phyloP scores from a whole-genome alignment of 78 protist genomes.

The Dictyostelium capitatum region DNA sequence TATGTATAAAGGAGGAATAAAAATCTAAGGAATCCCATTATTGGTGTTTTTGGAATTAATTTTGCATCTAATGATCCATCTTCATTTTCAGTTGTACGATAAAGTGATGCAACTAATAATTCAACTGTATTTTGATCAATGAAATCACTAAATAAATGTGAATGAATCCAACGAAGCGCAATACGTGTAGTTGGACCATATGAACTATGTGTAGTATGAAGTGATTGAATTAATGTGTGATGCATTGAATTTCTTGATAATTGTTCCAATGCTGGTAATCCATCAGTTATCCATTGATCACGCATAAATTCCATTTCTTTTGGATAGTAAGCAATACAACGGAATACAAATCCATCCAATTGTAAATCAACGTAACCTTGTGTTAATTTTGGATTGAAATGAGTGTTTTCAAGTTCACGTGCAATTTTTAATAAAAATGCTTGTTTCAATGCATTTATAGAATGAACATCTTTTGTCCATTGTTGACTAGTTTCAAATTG shows the following conservation, averaged over 20 bases:
- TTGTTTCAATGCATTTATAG: slow-evolving; percentile 46
- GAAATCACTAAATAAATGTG: slow-evolving; percentile 21
- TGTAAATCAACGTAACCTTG: slow-evolving; percentile 23
- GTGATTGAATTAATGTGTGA: slow-evolving; percentile 46
- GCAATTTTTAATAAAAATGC: slow-evolving; percentile 72
- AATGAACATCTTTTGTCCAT: slow-evolving; percentile 53
- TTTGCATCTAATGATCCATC: neutral
- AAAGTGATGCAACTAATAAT: slow-evolving; percentile 34
- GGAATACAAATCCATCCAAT: slow-evolving; percentile 59
- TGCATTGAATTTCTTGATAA: slow-evolving; percentile 4
- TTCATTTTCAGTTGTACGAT: neutral
- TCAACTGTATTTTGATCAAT: slow-evolving; percentile 36
- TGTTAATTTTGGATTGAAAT: slow-evolving; percentile 13
- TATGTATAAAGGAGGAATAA: slow-evolving; percentile 18
- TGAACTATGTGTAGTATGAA: slow-evolving; percentile 35
- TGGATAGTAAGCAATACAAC: slow-evolving; percentile 60
- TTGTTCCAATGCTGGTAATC: neutral
- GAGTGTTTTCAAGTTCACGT: slow-evolving; percentile 1
- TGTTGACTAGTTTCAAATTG: slow-evolving; percentile 12
- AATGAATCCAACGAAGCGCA: slow-evolving; percentile 58
- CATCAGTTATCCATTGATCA: slow-evolving; percentile 17
- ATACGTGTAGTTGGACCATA: slow-evolving; percentile 36
- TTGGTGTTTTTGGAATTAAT: slow-evolving; percentile 9
- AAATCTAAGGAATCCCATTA: slow-evolving; percentile 61
- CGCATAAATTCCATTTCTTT: slow-evolving; percentile 43